Evolutionary conservation across 2,329 filamentous ascomycete species (phyloP), one percentile per base, ranked within the genome.

Genomic region (Ilyonectria destructans): DNA sequence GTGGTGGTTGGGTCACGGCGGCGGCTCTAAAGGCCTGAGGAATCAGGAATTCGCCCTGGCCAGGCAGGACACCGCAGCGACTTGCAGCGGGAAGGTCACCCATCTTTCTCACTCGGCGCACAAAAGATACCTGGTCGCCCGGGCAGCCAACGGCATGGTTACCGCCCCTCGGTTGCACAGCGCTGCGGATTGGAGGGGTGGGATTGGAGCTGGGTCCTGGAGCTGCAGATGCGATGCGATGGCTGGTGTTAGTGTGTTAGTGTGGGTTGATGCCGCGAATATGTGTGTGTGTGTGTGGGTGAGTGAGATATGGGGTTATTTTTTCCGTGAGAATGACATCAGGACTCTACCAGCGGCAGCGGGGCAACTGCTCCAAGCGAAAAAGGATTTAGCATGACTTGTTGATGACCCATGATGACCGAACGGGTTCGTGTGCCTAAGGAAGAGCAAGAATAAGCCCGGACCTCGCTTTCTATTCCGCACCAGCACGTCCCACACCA

Each of bases 161-260:
- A 67, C 64, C 52, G 64, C 46, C 31, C 55, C 46, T 58, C 45
- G 49, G 46, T 58, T 65, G 55, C 52, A 58, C 57, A 54, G 52
- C 33, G 64, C 31, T 54, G 58, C 26, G 63, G 43, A 56, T 33
- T 51, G 55, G 35, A 64, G 9, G 37, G 33, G 48, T 5, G 29
- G 26, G n/a, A n/a, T 19, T 21, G 29, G 51, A 43, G 56, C 51
- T 65, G 62, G 29, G 57, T 60, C 51, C 21, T 33, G 9, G 31
- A 35, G n/a, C 29, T 35, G 51, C 51, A 54, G 51, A 54, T 35
- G 51, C 51, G 31, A 54, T 19, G 51, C n/a, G 29, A 33, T 35
- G 51, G 51, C 21, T 35, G 51, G 51, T 35, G 51, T 35, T 54
- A 33, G 51, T 54, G 51, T 35, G 23, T n/a, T n/a, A n/a, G n/a